Conservation (phyloP, 495 filamentous ascomycete species). For the Bacidia rubella region DNA sequence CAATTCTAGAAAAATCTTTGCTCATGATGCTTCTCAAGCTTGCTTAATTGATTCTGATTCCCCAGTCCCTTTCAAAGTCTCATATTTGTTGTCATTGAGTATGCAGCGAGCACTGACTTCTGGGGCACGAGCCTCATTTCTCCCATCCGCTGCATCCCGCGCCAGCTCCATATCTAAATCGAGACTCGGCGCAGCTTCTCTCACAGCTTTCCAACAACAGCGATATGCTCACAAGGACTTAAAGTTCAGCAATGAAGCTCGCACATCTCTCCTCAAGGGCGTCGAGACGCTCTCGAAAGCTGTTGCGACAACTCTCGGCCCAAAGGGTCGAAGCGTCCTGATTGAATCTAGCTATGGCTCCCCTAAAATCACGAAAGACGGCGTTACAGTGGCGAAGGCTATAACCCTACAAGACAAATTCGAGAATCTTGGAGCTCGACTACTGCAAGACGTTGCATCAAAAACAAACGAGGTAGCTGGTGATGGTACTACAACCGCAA, state of each 20-base stretch:
- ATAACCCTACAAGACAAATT: constrained; percentile 96
- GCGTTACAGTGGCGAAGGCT: constrained; percentile 87
- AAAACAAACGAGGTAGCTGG: constrained; percentile 99
- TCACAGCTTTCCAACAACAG: constrained; percentile 63
- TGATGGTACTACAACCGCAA: constrained; percentile 96
- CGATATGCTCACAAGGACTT: constrained; percentile 95
- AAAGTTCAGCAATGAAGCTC: constrained; percentile 93
- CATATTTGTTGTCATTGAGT: constrained; percentile 15
- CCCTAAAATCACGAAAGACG: constrained; percentile 98
- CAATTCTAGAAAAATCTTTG: not conserved
- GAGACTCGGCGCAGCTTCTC: constrained; percentile 28
- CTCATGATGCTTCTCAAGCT: not conserved
- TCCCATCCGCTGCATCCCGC: constrained; percentile 46
- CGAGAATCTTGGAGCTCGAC: constrained; percentile 93
- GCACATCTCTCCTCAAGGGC: constrained; percentile 77
- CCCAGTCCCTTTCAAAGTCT: not conserved
- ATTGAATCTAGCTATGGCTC: constrained; percentile 97
- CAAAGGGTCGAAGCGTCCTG: constrained; percentile 94
- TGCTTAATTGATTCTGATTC: not conserved
- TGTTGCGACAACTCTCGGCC: constrained; percentile 89
- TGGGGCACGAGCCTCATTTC: constrained; percentile 52
- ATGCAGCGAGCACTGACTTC: constrained; percentile 66
- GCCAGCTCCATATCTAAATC: constrained; percentile 21
- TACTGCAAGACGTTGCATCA: constrained; percentile 94
- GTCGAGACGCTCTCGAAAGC: constrained; percentile 95